Evolutionary conservation across 495 filamentous ascomycete species (phyloP).

Genomic region (Xylaria acuta): DNA sequence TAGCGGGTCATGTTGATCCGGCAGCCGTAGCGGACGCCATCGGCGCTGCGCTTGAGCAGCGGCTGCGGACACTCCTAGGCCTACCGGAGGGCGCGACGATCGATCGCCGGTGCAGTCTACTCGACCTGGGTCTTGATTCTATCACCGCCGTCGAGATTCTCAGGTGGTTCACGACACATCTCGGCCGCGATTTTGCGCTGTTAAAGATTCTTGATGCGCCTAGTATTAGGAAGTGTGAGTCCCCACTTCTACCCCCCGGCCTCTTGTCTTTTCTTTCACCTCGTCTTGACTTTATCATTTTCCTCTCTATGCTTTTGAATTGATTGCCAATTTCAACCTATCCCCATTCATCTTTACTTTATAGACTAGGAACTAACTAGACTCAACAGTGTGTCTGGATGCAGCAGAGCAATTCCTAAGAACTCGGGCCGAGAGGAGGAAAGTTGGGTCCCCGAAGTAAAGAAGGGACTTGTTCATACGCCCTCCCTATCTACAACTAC

Average conservation of each 20-base stretch:
- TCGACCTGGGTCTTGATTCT: conserved; percentile 67
- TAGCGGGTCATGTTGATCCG: conserved; percentile 29
- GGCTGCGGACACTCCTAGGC: conserved; percentile 42
- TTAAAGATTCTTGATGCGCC: conserved; percentile 50
- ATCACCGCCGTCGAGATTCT: conserved; percentile 67
- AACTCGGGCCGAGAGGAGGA: not conserved
- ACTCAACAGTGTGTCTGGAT: conserved; percentile 32
- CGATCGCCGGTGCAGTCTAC: conserved; percentile 34
- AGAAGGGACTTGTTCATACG: not conserved
- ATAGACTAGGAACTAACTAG: not conserved
- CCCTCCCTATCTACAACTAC: not conserved
- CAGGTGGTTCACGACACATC: conserved; percentile 62
- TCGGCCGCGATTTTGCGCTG: conserved; percentile 51
- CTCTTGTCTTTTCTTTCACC: not conserved
- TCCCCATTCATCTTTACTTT: not conserved
- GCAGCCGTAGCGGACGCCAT: conserved; percentile 34
- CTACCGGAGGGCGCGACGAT: conserved; percentile 35
- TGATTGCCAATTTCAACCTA: not conserved
- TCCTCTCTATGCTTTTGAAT: not conserved
- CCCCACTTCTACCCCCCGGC: not conserved
- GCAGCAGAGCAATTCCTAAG: conserved; percentile 29
- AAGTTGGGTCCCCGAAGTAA: not conserved
- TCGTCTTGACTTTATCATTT: not conserved
- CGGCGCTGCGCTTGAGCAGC: conserved; percentile 32
- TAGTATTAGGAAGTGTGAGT: conserved; percentile 39